These are phyloP conservation scores for Hypoxylon cercidicola DNA, from an alignment of 495 filamentous ascomycete species.

Conservation along the genomic window DNA sequence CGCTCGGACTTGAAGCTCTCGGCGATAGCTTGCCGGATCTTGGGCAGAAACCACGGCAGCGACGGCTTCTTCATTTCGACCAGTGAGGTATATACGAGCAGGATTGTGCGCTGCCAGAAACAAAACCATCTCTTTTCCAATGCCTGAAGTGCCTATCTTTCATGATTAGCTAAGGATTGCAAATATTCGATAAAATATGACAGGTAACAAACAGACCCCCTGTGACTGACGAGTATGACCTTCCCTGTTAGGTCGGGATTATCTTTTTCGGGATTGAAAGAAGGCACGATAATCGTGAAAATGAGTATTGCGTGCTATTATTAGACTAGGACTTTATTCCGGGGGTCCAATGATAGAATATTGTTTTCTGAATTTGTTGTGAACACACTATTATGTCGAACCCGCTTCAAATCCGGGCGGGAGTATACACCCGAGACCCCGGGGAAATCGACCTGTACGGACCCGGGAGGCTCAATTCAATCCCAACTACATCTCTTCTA, in stretches of 20 bases:
- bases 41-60: slow-evolving; percentile 5
- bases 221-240: slow-evolving; percentile 69
- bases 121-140: slow-evolving; percentile 63
- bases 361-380: no score
- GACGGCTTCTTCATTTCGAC: slow-evolving; percentile 57
- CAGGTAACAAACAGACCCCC: slow-evolving; percentile 57
- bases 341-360: no score
- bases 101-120: slow-evolving; percentile 69
- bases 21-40: slow-evolving; percentile 19
- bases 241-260: slow-evolving; percentile 65
- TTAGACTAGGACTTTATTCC: no score
- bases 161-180: not conserved
- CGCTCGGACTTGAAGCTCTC: slow-evolving; percentile 22
- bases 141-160: slow-evolving; percentile 66
- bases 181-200: not conserved
- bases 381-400: no score
- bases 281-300: no score
- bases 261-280: slow-evolving; percentile 64
- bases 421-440: no score
- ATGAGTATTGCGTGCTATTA: no score
- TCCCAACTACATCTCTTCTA: no score
- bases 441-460: no score
- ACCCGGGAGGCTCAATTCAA: no score
- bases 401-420: no score
- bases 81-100: slow-evolving; percentile 68